Conservation (phyloP, 495 filamentous ascomycete species). For the Penicillium diatomitis region DNA sequence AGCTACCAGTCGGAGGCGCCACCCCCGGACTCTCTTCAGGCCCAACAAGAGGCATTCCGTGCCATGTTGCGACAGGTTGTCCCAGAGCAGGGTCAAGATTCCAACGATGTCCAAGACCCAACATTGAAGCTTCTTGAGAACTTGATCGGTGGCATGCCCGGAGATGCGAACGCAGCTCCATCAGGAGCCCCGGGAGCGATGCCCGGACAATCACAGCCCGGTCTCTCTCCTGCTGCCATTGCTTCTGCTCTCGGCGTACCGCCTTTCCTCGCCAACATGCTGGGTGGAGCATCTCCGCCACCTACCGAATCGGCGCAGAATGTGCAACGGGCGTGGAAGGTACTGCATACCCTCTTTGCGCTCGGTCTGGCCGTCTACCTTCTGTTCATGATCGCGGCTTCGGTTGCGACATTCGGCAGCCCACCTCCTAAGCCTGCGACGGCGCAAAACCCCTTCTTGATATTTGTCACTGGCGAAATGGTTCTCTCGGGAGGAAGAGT, state of each 20-base stretch:
- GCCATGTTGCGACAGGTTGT: constrained; percentile 30
- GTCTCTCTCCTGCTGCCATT: constrained; percentile 25
- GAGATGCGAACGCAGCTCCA: constrained; percentile 18
- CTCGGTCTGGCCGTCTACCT: constrained; percentile 65
- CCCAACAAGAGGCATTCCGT: constrained; percentile 37
- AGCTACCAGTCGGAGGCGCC: constrained; percentile 12
- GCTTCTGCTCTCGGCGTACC: constrained; percentile 31
- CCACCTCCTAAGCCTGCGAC: constrained; percentile 53
- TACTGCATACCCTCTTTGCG: constrained; percentile 67
- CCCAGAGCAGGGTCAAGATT: constrained; percentile 20
- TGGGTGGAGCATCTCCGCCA: constrained; percentile 19
- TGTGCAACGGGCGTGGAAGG: constrained; percentile 55
- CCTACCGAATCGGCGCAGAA: constrained; percentile 36
- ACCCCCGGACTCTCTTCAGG: constrained; percentile 20
- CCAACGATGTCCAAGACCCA: constrained; percentile 42
- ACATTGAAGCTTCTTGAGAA: constrained; percentile 54
- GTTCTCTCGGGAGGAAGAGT: constrained; percentile 59
- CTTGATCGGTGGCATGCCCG: constrained; percentile 42
- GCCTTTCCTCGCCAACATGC: constrained; percentile 36
- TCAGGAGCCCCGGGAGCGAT: constrained; percentile 13
- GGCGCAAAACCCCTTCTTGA: constrained; percentile 60
- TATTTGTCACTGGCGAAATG: constrained; percentile 75
- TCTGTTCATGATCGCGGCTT: constrained; percentile 26
- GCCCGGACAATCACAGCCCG: constrained; percentile 14
- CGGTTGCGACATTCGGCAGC: constrained; percentile 33